phyloP scores from a whole-genome alignment of 495 filamentous ascomycete genomes.

The Wilcoxina mikolae region DNA sequence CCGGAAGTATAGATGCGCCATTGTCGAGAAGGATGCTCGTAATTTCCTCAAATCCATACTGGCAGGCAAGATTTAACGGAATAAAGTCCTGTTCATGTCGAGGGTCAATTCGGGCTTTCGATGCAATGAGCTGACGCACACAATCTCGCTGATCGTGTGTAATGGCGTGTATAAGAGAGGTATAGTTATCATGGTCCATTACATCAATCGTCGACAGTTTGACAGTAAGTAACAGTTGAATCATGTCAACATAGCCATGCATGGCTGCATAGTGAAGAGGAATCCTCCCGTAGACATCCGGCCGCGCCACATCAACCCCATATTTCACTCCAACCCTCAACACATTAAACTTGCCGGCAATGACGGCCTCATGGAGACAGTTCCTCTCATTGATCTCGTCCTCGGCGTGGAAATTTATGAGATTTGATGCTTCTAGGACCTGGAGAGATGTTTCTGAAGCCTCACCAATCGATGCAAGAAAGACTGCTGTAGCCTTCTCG shows the following conservation, averaged over 20 bases:
- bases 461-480: constrained; percentile 72
- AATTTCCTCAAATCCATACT: constrained; percentile 70
- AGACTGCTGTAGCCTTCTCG: constrained; percentile 72
- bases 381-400: constrained; percentile 97
- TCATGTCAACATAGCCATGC: constrained; percentile 77
- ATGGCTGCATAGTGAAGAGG: constrained; percentile 94
- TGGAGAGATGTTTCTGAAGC: constrained; percentile 64
- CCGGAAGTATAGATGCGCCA: constrained; percentile 61
- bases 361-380: constrained; percentile 85
- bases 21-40: constrained; percentile 69
- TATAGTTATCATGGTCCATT: constrained; percentile 94
- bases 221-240: constrained; percentile 52
- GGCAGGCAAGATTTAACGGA: constrained; percentile 84
- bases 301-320: constrained; percentile 57
- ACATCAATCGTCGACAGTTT: constrained; percentile 51
- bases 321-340: constrained; percentile 54
- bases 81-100: constrained; percentile 77
- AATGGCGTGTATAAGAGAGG: constrained; percentile 85
- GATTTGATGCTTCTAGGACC: constrained; percentile 58
- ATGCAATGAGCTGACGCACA: constrained; percentile 56
- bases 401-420: constrained; percentile 74
- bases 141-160: constrained; percentile 67
- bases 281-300: constrained; percentile 85
- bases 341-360: constrained; percentile 67
- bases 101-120: constrained; percentile 65